Evolutionary conservation across 2,329 filamentous ascomycete genomes (phyloP), one percentile per base, ranked within the genome.

Genomic region (Bipolaris bicolor): DNA sequence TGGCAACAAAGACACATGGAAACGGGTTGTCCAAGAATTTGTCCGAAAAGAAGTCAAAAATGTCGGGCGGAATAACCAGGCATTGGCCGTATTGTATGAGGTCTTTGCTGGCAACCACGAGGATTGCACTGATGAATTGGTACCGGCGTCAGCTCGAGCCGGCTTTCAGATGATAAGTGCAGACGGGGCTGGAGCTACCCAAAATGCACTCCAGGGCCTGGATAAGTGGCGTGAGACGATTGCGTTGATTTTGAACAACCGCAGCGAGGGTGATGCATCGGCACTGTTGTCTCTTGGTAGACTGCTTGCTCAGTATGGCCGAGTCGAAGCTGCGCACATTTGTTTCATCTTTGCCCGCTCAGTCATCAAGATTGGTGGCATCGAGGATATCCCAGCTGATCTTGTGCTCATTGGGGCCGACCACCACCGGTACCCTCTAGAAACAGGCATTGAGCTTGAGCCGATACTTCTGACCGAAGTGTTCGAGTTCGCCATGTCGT

Each of bases 161-260:
- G 95, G 95, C 1, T 87, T 97, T 65, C 92, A 96, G 74, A 89
- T 99, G 79, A 84, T 99, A 64, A 93, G 90, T 61, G 83, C 86
- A 3, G 82, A 87, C 55, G 81, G 85, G 6, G 78, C 82, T 7
- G 85, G 83, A 2, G 78, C 86, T 31, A 82, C 87, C 0, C 88
- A 87, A 63, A 92, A 95, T 74, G 88, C 88, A 0, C 81, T 94
- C 5, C 90, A 91, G 68, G 95, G 95, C 4, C 81, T 99, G 18
- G 91, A 98, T 68, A 92, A 92, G 75, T 99, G 95, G 95, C 88
- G 88, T 41, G 95, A 99, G 76, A 97, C 95, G 0, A 80, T 98
- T 37, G 86, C 89, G 1, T 81, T 99, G 57, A 86, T 98, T 24
- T 78, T 97, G 40, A 94, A 90, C 77, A 99, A 99, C 76, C 88